These are phyloP conservation scores for Neurospora sp. DNA, from an alignment of 495 filamentous ascomycete genomes.

Conservation along the genomic window DNA sequence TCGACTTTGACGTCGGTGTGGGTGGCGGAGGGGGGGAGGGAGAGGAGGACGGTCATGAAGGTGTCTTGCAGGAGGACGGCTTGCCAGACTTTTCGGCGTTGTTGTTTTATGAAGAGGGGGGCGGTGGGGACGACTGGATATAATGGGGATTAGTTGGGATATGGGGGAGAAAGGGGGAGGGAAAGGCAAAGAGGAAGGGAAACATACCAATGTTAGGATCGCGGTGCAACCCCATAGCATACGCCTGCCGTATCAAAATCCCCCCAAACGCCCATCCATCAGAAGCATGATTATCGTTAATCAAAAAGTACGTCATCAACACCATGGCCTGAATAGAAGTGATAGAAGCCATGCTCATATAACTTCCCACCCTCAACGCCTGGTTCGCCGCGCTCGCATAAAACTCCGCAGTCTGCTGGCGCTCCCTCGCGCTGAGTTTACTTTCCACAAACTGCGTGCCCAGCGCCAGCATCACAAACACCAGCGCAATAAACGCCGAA, in stretches of 20 bases:
- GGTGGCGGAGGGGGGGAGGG: constrained; percentile 58
- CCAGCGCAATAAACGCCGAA: constrained; percentile 50
- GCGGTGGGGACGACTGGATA: constrained; percentile 44
- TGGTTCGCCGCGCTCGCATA: constrained; percentile 66
- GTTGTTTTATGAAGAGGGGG: constrained; percentile 53
- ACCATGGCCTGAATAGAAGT: constrained; percentile 73
- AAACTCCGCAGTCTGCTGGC: constrained; percentile 63
- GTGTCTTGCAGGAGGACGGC: constrained; percentile 67
- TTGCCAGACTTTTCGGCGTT: constrained; percentile 64
- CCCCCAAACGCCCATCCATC: constrained; percentile 70
- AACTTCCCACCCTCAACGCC: constrained; percentile 54
- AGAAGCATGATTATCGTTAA: constrained; percentile 68
- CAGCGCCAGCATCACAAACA: constrained; percentile 60
- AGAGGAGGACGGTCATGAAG: constrained; percentile 64
- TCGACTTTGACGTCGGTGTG: constrained; percentile 63
- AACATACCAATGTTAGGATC: constrained; percentile 54
- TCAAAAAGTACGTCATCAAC: constrained; percentile 62
- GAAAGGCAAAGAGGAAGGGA: background rate
- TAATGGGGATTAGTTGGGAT: background rate
- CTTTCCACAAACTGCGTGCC: constrained; percentile 61
- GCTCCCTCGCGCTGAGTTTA: constrained; percentile 38
- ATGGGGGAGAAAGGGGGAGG: background rate
- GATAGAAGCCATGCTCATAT: constrained; percentile 56
- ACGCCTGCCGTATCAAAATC: constrained; percentile 58
- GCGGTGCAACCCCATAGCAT: constrained; percentile 65